phyloP scores from a whole-genome alignment of 345 rosid genomes.

The Reutealis trisperma region DNA sequence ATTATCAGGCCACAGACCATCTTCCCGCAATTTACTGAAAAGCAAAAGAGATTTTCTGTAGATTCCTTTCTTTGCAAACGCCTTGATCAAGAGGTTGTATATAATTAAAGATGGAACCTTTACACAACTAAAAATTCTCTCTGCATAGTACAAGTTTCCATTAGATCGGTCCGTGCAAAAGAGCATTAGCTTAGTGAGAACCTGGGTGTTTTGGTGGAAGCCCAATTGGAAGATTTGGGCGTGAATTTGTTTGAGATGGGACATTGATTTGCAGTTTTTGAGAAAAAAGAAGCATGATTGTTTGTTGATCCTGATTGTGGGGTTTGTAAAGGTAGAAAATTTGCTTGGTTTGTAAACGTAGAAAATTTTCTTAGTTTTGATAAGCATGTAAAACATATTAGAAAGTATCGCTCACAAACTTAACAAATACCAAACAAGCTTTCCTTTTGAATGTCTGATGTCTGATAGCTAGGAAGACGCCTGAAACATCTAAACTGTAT shows the following conservation, averaged over 20 bases:
- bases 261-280: conserved; percentile 39
- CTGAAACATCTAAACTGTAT: too few species aligned
- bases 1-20: conserved; percentile 66
- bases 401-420: too few species aligned
- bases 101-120: conserved; percentile 41
- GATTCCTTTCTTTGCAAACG: conserved; percentile 41
- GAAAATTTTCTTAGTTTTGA: too few species aligned
- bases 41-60: conserved; percentile 44
- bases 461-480: too few species aligned
- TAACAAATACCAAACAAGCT: background rate
- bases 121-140: conserved; percentile 31
- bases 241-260: conserved; percentile 50
- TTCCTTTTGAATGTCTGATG: too few species aligned
- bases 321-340: conserved; percentile 13
- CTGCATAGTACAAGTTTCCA: conserved; percentile 40
- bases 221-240: conserved; percentile 44
- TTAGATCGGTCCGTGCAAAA: conserved; percentile 37
- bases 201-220: conserved; percentile 36
- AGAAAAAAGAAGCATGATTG: conserved; percentile 40
- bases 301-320: background rate
- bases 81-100: conserved; percentile 65
- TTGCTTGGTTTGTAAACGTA: background rate
- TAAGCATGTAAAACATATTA: too few species aligned
- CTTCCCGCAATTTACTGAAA: conserved; percentile 47
- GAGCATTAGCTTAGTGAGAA: conserved; percentile 47